Evolutionary conservation across 352 stramenopile species (phyloP).

Genomic region (Phytophthora multivora): DNA sequence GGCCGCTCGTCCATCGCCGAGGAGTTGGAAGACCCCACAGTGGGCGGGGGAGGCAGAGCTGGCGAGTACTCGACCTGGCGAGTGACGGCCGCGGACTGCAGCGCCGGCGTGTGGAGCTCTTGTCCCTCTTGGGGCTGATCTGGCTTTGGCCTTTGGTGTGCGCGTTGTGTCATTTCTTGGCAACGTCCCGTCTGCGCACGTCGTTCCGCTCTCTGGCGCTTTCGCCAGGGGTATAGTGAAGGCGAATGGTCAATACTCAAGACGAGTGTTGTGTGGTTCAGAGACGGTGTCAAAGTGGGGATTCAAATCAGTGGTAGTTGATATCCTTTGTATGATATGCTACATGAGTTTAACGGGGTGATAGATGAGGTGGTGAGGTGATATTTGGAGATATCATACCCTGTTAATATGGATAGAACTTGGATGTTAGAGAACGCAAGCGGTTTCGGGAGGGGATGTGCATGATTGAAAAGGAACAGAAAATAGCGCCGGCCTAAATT

Average conservation of each 20-base stretch:
- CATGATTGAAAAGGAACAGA: background rate
- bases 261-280: slow-evolving; percentile 10
- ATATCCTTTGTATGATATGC: no score
- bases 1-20: slow-evolving; percentile 39
- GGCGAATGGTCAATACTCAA: slow-evolving; percentile 11
- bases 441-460: no score
- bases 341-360: no score
- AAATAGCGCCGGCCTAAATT: background rate
- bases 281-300: background rate
- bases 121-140: slow-evolving; percentile 24
- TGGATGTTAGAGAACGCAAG: no score
- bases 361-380: no score
- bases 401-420: background rate
- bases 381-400: no score
- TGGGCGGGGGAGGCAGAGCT: background rate
- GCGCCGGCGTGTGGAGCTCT: slow-evolving; percentile 5
- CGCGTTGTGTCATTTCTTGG: slow-evolving; percentile 22
- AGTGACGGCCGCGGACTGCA: slow-evolving; percentile 18
- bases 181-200: slow-evolving; percentile 17
- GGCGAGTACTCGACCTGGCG: slow-evolving; percentile 21
- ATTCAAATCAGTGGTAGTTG: no score
- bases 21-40: slow-evolving; percentile 20
- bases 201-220: slow-evolving; percentile 25
- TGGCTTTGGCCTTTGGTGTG: slow-evolving; percentile 27
- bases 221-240: slow-evolving; percentile 13